These are phyloP conservation scores for Saccharomyces hybrid DNA, from an alignment of 1,139 yeast species.

Conservation along the genomic window DNA sequence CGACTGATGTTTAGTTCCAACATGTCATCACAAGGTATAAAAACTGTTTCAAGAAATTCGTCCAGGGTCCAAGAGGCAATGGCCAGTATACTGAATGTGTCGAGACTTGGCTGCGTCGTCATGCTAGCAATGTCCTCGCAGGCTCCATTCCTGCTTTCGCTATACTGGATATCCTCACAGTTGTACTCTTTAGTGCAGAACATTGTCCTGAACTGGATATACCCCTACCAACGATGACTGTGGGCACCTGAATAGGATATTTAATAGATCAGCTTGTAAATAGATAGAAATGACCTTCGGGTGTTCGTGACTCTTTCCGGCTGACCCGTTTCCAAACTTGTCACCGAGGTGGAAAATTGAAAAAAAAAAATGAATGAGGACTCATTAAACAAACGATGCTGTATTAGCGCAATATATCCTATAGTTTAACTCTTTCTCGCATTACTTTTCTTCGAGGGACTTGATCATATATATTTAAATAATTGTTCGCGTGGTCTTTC, in stretches of 20 bases:
- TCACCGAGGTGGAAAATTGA: neutral
- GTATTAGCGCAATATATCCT: neutral
- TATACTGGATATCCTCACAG: constrained; percentile 87
- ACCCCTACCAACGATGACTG: constrained; percentile 39
- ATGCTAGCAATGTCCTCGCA: constrained; percentile 80
- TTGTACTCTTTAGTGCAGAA: constrained; percentile 69
- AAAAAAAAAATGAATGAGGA: neutral
- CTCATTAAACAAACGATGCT: neutral
- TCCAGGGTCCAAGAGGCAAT: constrained; percentile 30
- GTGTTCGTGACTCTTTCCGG: neutral
- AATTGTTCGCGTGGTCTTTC: neutral
- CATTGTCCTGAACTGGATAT: constrained; percentile 53
- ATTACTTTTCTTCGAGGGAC: neutral
- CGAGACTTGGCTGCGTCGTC: constrained; percentile 68
- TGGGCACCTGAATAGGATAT: neutral
- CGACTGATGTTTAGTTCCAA: constrained; percentile 41
- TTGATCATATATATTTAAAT: neutral
- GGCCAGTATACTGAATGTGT: constrained; percentile 45
- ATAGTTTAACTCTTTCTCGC: neutral
- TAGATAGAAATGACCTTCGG: neutral
- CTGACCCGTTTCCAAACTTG: neutral
- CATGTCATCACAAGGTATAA: constrained; percentile 28
- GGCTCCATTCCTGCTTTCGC: constrained; percentile 71
- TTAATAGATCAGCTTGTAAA: constrained; percentile 22
- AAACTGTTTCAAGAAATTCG: constrained; percentile 17